Percentiles rank a stretch among this genome's conserved stretches.
phyloP scores from a whole-genome alignment of 257 asterid species.

The Primulina huaijiensis region DNA sequence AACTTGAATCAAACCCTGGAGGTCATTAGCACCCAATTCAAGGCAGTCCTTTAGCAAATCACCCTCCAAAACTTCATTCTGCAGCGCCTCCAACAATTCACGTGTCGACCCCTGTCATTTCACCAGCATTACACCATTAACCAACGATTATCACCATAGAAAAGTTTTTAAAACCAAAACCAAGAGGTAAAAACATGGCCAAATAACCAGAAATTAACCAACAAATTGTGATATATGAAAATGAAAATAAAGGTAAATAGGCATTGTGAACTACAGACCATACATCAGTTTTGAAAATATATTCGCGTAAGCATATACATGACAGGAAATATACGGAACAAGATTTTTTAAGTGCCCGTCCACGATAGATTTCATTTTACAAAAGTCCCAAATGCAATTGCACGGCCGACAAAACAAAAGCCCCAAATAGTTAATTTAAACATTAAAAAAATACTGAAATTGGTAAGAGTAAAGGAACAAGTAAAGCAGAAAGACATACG shows the following conservation, averaged over 20 bases:
- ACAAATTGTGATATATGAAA: background rate
- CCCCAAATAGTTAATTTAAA: background rate
- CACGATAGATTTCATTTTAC: too few relatives aligned
- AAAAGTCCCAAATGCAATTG: background rate
- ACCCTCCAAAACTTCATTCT: conserved; percentile 64
- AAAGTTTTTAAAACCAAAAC: background rate
- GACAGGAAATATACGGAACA: too few relatives aligned
- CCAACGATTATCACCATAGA: background rate
- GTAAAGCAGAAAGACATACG: conserved; percentile 29
- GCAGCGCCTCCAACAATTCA: conserved; percentile 49
- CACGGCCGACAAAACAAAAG: background rate
- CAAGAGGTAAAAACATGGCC: background rate
- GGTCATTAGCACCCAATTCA: conserved; percentile 59
- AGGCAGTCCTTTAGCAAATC: conserved; percentile 73
- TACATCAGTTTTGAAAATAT: background rate
- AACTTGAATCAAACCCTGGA: conserved; percentile 50
- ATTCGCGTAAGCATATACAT: too few relatives aligned
- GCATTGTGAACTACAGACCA: too few relatives aligned
- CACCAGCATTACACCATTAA: conserved; percentile 18
- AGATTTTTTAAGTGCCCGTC: too few relatives aligned
- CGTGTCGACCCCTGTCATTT: conserved; percentile 61
- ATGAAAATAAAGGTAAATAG: conserved; percentile 1
- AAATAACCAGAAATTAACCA: background rate
- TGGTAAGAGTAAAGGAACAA: background rate
- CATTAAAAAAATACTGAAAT: background rate